Conservation (phyloP, 2,329 filamentous ascomycete genomes). For the Orbilia oligospora region DNA sequence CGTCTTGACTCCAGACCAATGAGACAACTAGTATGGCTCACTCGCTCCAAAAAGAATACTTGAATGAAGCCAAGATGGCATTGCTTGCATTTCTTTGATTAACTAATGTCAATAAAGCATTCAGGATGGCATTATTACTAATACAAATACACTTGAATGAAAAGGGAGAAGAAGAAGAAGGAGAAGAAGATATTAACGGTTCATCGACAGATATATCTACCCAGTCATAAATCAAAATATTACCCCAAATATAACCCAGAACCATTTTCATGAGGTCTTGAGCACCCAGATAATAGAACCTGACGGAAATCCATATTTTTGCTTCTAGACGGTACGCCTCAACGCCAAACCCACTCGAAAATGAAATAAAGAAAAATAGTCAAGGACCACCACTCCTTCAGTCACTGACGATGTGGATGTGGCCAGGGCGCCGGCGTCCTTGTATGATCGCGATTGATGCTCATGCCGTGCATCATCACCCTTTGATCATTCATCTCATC, state of each 20-base stretch:
- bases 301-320: neutral
- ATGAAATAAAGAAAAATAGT: conserved; percentile 16
- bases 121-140: neutral
- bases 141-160: neutral
- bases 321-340: conserved; percentile 23
- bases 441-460: conserved; percentile 16
- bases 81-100: neutral
- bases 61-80: neutral
- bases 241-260: no score
- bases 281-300: neutral
- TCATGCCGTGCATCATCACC: conserved; percentile 42
- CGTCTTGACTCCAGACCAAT: no score
- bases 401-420: conserved; percentile 1
- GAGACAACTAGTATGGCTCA: neutral
- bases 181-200: neutral
- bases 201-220: neutral
- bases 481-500: conserved; percentile 34
- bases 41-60: neutral
- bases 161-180: neutral
- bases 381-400: conserved; percentile 6
- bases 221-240: no score
- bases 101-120: neutral
- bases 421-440: conserved; percentile 30
- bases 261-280: no score
- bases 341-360: conserved; percentile 27